Conservation (phyloP, 2,329 filamentous ascomycete species). For the Penicillium carneum region DNA sequence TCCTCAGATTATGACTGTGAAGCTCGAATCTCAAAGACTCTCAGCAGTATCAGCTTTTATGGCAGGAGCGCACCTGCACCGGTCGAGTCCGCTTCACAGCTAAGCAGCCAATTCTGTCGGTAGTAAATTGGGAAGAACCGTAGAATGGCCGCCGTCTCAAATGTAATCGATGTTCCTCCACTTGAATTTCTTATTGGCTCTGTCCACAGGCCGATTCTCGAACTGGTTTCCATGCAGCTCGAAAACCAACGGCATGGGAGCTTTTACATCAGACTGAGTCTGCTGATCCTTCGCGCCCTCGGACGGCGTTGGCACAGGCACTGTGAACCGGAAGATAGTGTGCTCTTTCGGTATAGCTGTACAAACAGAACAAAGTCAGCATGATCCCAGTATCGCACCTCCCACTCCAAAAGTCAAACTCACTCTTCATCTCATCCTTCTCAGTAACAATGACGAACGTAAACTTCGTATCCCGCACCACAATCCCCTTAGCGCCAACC, state of each 20-base stretch:
- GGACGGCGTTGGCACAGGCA: slow-evolving; percentile 59
- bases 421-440: slow-evolving; percentile 72
- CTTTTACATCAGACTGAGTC: slow-evolving; percentile 45
- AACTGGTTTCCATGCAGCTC: slow-evolving; percentile 90
- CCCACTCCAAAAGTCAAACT: slow-evolving; percentile 33
- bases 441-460: slow-evolving; percentile 83
- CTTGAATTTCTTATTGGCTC: slow-evolving; percentile 92
- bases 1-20: no score
- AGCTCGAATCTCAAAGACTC: neutral
- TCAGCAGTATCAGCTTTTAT: neutral
- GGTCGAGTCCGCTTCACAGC: neutral
- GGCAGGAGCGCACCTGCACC: neutral
- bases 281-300: slow-evolving; percentile 25
- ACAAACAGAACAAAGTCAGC: slow-evolving; percentile 6
- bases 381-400: neutral
- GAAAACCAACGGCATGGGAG: slow-evolving; percentile 65
- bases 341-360: slow-evolving; percentile 84
- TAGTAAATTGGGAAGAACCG: neutral
- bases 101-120: neutral
- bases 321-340: slow-evolving; percentile 78
- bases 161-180: slow-evolving; percentile 77
- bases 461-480: slow-evolving; percentile 86
- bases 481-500: slow-evolving; percentile 84
- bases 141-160: slow-evolving; percentile 55
- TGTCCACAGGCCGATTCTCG: slow-evolving; percentile 78